Evolutionary conservation across 148 eudicot species (phyloP), one percentile per base, ranked within the genome.

Genomic region (Suaeda aralocaspica): DNA sequence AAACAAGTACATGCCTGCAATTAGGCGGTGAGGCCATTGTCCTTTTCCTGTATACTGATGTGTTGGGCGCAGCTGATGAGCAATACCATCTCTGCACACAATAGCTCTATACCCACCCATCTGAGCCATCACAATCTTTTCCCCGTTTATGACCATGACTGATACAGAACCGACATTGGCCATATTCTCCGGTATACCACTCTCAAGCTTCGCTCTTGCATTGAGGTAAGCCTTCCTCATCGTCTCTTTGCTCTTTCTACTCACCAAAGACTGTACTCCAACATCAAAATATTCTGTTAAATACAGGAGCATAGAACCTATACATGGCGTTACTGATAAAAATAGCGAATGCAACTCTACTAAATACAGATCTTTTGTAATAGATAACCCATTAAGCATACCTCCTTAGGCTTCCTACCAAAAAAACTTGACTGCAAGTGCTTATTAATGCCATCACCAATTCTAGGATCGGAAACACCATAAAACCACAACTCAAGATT

Each of bases 71-170:
- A 90, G 72, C 71, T 82, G 88, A 69, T 73, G 76, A 78, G 94
- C 94, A 25, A 76, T 64, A 15, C 97, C 97, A 75, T 91, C 89
- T 72, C 76, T 86, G 66, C 93, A 86, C 44, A 88, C 82, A 67
- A 91, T 79, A 66, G 84, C 88, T 70, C 76, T 82, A 57, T 85
- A 84, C n/a, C 83, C 92, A 45, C 97, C 94, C 85, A 87, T 85
- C 58, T 79, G 74, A n/a, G 91, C 91, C 39, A 84, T 79, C 78
- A 91, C 87, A 29, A 91, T 77, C 82, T 81, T 86, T 64, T 88
- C 91, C 1, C 88, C 89, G 48, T 84, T 81, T 60, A 91, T 80
- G 70, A 88, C 82, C 50, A 86, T 29, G 6, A 80, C 88, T 46
- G 91, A 86, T 50, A 82, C 87, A 41, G 89, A 80, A n/a, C 85